These are phyloP conservation scores for Alnus glutinosa DNA, from an alignment of 306 rosid species.

Conservation along the genomic window DNA sequence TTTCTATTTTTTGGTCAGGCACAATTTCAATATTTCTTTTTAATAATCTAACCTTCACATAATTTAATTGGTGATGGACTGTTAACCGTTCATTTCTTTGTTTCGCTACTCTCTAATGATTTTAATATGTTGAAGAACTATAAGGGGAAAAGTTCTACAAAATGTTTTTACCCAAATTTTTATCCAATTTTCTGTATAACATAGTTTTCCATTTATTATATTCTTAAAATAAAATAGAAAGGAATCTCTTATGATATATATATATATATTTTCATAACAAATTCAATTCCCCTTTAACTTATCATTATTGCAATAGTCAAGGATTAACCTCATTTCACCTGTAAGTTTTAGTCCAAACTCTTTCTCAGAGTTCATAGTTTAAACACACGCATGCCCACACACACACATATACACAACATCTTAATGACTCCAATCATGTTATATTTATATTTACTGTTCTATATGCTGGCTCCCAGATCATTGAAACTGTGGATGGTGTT, in stretches of 20 bases:
- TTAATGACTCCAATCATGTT: conserved; percentile 13
- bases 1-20: not conserved
- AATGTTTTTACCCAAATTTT: not conserved
- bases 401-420: not conserved
- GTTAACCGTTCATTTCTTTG: not conserved
- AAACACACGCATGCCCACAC: not conserved
- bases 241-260: not conserved
- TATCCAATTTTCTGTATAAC: not conserved
- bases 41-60: not conserved
- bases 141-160: not conserved
- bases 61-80: not conserved
- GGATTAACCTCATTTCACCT: not conserved
- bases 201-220: not conserved
- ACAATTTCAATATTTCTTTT: not conserved
- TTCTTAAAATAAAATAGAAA: not conserved
- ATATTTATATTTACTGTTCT: conserved; percentile 17
- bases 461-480: conserved; percentile 49
- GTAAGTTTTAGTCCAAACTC: not conserved
- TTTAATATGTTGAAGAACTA: not conserved
- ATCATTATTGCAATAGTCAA: not conserved
- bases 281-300: not conserved
- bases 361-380: conserved; percentile 9
- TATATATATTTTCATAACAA: not conserved
- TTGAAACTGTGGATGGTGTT: conserved; percentile 92
- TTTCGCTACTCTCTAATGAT: not conserved